Conservation (phyloP, 176 grass and related monocot genomes). For the Poa annua region DNA sequence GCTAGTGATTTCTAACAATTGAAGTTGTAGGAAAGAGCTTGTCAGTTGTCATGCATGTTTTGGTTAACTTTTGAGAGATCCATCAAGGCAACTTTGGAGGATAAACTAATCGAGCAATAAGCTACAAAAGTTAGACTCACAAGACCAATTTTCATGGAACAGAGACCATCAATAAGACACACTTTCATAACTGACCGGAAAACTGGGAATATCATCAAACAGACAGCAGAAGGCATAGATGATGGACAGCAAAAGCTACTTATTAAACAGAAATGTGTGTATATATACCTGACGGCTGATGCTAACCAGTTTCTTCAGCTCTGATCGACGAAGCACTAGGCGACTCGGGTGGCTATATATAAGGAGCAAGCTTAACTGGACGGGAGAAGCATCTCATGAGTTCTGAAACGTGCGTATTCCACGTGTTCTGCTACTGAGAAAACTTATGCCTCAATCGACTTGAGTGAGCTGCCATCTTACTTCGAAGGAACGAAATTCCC, state of each 20-base stretch:
- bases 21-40: too few species aligned
- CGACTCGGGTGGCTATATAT: neutral
- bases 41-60: too few species aligned
- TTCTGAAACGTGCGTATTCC: slow-evolving; percentile 6
- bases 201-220: neutral
- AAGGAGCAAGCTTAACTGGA: neutral
- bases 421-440: neutral
- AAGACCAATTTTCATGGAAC: too few species aligned
- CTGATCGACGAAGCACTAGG: too few species aligned
- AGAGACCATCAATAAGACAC: too few species aligned
- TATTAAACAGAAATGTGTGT: neutral
- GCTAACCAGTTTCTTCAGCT: neutral
- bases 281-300: neutral
- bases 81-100: too few species aligned
- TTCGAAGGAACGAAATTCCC: neutral
- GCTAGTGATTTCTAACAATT: neutral
- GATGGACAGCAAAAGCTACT: neutral
- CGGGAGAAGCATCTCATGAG: neutral
- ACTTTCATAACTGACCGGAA: too few species aligned
- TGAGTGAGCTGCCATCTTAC: neutral
- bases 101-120: too few species aligned
- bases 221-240: neutral
- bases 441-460: neutral
- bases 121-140: too few species aligned
- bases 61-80: too few species aligned